Base-by-base conservation (phyloP, 2,329 filamentous ascomycete species). In the Aschersonia sp. region DNA sequence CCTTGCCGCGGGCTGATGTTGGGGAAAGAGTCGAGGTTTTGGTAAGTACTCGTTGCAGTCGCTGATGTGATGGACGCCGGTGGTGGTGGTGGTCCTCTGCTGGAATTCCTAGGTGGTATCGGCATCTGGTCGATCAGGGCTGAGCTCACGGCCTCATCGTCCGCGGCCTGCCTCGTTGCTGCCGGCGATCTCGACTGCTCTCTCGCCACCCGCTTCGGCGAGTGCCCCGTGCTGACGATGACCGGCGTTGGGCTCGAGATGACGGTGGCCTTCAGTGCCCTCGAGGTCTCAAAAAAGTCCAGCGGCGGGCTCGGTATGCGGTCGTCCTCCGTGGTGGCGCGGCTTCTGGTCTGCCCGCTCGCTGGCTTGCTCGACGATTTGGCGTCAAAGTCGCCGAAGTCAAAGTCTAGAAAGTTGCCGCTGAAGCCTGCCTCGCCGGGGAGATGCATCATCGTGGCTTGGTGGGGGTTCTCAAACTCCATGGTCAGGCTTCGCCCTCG, bases 401-500 rank as follows among this genome's bases (percentile, higher is more conserved):
- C 61, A 43, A 67, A 67, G 0, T 55, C 64, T 0, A 61, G 48
- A 53, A 67, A 66, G 47, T 66, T 66, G 14, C 64, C 64, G 1
- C 59, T 54, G 35, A 67, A 58, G 5, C 64, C 63, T 39, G 8
- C 35, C 12, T 66, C 64, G 47, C 53, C 56, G 37, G 54, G 57
- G 4, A 52, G 49, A 6, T 51, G 48, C 41, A 51, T 54, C 45
- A 51, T 49, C 7, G 53, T 51, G 41, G 55, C 49, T 41, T 49
- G 48, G 9, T 52, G 50, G n/a, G 47, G 43, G 30, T 52, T 50
- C 9, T 59, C 56, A n/a, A 58, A 51, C 5, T 52, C 67, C 61
- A 71, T 70, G 4, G 68, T 67, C 47, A 76, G 62, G 53, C 74
- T 77, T 43, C 65, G 63, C 37, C 69, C 64, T 22, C 67, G 63